These are phyloP conservation scores for Eutrema yunnanense DNA, from an alignment of 345 rosid species.

Conservation along the genomic window DNA sequence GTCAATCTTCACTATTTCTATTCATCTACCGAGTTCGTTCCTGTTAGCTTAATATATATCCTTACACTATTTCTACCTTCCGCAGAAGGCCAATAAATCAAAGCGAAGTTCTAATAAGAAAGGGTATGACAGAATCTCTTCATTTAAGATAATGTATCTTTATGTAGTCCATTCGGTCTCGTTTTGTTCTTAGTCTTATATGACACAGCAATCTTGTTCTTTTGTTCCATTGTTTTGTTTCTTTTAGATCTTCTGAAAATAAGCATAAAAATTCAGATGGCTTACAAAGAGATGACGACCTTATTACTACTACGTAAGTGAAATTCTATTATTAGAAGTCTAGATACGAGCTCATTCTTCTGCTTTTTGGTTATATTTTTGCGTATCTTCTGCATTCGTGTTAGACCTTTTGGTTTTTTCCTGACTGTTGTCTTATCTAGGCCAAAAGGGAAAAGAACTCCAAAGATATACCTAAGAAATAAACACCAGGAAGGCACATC, in stretches of 20 bases:
- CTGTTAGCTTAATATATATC: neutral
- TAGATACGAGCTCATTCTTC: neutral
- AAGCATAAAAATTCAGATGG: constrained; percentile 39
- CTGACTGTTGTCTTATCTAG: constrained; percentile 30
- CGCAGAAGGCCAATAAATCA: constrained; percentile 51
- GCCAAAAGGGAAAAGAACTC: constrained; percentile 77
- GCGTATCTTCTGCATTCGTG: neutral
- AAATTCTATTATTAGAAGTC: constrained; percentile 10
- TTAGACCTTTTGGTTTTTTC: neutral
- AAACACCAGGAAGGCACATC: constrained; percentile 22
- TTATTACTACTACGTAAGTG: constrained; percentile 52
- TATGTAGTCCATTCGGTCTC: neutral
- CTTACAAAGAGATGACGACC: constrained; percentile 37
- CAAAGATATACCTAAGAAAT: constrained; percentile 53
- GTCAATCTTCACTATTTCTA: constrained; percentile 10
- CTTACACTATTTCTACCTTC: constrained; percentile 17
- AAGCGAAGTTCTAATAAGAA: constrained; percentile 40
- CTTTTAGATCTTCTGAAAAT: constrained; percentile 48
- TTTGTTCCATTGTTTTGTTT: constrained; percentile 11
- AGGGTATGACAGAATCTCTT: constrained; percentile 35
- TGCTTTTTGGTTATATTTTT: neutral
- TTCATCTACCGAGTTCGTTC: neutral
- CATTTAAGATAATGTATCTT: neutral
- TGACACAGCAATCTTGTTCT: neutral
- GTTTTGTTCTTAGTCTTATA: neutral